A percentile compares a stretch with the other conserved stretches of the same genome.
These are phyloP conservation scores for Trichoderma sp. DNA, from an alignment of 2,329 filamentous ascomycete species.

Conservation along the genomic window DNA sequence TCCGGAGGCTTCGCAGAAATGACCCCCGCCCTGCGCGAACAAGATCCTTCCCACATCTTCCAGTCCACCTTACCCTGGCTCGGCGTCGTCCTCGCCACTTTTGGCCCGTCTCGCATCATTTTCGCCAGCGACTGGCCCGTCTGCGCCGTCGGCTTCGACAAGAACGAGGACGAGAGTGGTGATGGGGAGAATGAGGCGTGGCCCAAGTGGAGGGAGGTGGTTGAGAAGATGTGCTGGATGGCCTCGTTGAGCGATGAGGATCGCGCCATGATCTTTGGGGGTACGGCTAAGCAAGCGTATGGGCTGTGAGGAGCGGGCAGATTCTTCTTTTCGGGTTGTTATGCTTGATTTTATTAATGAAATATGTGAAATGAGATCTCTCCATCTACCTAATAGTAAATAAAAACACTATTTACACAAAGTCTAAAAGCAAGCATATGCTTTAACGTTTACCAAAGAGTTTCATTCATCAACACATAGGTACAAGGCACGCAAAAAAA, in stretches of 20 bases:
- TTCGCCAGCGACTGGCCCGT: conserved; percentile 95
- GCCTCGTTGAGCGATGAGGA: conserved; percentile 61
- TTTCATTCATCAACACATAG: not conserved
- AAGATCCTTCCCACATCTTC: conserved; percentile 59
- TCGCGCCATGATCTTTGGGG: conserved; percentile 68
- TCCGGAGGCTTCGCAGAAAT: conserved; percentile 84
- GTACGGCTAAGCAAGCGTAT: conserved; percentile 73
- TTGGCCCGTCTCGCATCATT: conserved; percentile 74
- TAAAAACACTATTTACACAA: not conserved
- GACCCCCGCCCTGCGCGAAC: conserved; percentile 52
- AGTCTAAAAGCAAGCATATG: not conserved
- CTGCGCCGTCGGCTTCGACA: conserved; percentile 62
- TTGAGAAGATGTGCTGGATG: conserved; percentile 67
- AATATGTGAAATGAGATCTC: not conserved
- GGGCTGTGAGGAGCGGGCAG: conserved; percentile 39
- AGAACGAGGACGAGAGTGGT: not conserved
- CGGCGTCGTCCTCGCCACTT: conserved; percentile 68
- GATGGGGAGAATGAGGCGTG: conserved; percentile 57
- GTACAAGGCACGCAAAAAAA: not conserved
- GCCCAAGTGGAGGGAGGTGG: conserved; percentile 72
- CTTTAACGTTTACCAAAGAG: not conserved
- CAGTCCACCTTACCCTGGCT: conserved; percentile 69
- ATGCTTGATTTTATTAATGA: not conserved
- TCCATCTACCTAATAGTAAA: not conserved
- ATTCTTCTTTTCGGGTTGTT: not conserved